A percentile compares a stretch with the other conserved stretches of the same genome.
Evolutionary conservation across 1,284 basidiomycete genomes (phyloP).

Genomic region (Anthracocystis panici-leucophaei): DNA sequence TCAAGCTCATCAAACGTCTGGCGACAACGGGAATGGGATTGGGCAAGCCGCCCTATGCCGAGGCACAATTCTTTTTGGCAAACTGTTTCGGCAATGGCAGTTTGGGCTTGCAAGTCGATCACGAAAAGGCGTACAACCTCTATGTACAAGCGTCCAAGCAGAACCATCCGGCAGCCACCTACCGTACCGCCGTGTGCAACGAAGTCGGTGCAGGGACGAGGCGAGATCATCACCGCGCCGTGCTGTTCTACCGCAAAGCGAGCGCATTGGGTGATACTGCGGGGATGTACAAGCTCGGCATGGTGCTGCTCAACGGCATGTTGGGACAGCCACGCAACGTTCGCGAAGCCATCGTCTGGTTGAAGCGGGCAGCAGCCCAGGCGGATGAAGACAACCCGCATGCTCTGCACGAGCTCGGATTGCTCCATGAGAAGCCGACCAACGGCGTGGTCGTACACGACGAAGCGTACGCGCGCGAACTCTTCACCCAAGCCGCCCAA

Average conservation of each 20-base stretch:
- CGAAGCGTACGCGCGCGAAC: slow-evolving; percentile 82
- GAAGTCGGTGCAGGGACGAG: slow-evolving; percentile 99
- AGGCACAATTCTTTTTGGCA: slow-evolving; percentile 99
- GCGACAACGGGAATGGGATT: slow-evolving; percentile 80
- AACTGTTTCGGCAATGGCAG: slow-evolving; percentile 97
- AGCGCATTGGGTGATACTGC: slow-evolving; percentile 95
- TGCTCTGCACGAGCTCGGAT: slow-evolving; percentile 93
- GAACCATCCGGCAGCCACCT: slow-evolving; percentile 93
- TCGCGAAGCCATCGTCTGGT: slow-evolving; percentile 92
- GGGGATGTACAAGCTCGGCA: slow-evolving; percentile 99
- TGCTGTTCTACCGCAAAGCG: slow-evolving; percentile 96
- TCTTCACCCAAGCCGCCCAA: slow-evolving; percentile 92
- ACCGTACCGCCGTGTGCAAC: slow-evolving; percentile 98
- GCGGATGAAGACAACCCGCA: slow-evolving; percentile 99
- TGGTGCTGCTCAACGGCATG: slow-evolving; percentile 88
- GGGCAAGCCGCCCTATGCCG: slow-evolving; percentile 79
- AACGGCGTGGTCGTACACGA: slow-evolving; percentile 74
- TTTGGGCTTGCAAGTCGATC: slow-evolving; percentile 92
- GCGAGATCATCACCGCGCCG: slow-evolving; percentile 85
- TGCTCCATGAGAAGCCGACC: slow-evolving; percentile 79
- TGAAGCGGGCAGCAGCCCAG: slow-evolving; percentile 92
- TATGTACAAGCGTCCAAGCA: slow-evolving; percentile 97
- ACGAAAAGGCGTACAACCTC: slow-evolving; percentile 97
- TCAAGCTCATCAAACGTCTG: slow-evolving; percentile 91
- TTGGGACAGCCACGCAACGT: slow-evolving; percentile 87